These are phyloP conservation scores for Colletotrichum euphorbiae DNA, from an alignment of 2,329 filamentous ascomycete genomes.

Conservation along the genomic window DNA sequence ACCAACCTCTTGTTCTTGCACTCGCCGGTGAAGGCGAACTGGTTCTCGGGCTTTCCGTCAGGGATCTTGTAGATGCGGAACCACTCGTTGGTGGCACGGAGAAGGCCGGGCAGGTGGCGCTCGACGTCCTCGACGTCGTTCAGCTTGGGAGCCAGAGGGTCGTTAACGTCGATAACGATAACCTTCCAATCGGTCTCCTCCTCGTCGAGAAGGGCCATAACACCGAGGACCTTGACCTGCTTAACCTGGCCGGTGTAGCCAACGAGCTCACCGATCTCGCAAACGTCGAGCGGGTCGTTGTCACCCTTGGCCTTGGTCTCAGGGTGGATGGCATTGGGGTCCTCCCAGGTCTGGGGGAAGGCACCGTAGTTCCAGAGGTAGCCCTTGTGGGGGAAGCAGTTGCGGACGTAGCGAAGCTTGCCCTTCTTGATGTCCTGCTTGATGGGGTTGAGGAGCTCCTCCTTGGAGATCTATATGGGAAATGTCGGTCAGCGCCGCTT, in stretches of 20 bases:
- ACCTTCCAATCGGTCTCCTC: conserved; percentile 99
- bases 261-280: conserved; percentile 98
- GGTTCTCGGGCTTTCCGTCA: conserved; percentile 99
- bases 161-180: conserved; percentile 98
- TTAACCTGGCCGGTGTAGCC: conserved; percentile 97
- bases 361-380: conserved; percentile 99
- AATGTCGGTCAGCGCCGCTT: conserved; percentile 35
- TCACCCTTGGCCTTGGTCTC: conserved; percentile 99
- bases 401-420: conserved; percentile 98
- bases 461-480: conserved; percentile 87
- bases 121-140: conserved; percentile 99
- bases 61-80: conserved; percentile 99
- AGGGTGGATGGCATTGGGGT: conserved; percentile 94
- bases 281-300: conserved; percentile 99
- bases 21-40: conserved; percentile 99
- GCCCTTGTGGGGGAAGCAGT: conserved; percentile 99
- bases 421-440: conserved; percentile 99
- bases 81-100: conserved; percentile 99
- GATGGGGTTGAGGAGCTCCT: conserved; percentile 97
- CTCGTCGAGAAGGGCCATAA: conserved; percentile 99
- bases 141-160: conserved; percentile 94
- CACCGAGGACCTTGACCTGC: conserved; percentile 99
- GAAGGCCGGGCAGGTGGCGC: conserved; percentile 94
- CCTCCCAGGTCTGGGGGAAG: conserved; percentile 99
- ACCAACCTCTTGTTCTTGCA: conserved; percentile 98